These are phyloP conservation scores for Phalaenopsis equestris DNA, from an alignment of 106 monocot species.

Conservation along the genomic window DNA sequence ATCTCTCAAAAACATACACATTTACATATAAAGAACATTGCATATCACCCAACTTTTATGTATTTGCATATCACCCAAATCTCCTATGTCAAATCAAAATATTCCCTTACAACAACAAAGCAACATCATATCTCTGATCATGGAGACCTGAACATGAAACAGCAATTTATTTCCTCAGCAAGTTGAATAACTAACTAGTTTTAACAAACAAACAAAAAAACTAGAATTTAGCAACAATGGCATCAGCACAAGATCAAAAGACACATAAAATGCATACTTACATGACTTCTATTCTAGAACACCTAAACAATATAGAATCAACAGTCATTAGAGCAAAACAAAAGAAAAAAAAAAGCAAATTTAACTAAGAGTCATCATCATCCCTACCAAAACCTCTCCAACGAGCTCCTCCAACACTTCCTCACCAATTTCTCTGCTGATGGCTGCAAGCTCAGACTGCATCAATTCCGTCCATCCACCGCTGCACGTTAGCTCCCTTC, in stretches of 20 bases:
- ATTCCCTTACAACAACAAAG: too few species aligned
- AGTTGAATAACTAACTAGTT: neutral
- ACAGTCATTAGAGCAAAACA: neutral
- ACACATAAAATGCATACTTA: neutral
- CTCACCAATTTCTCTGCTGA: slow-evolving; percentile 28
- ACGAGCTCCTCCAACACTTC: slow-evolving; percentile 46
- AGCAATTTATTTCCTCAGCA: neutral
- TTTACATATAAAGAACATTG: too few species aligned
- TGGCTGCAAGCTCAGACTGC: slow-evolving; percentile 19
- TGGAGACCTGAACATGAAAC: neutral
- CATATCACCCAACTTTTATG: too few species aligned
- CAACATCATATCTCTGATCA: too few species aligned
- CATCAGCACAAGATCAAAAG: neutral
- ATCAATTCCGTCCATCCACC: slow-evolving; percentile 23
- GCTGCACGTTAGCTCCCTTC: slow-evolving; percentile 31
- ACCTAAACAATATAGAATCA: neutral
- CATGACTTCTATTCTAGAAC: slow-evolving; percentile 3
- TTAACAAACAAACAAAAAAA: neutral
- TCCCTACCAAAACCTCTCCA: slow-evolving; percentile 25
- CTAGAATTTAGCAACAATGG: neutral
- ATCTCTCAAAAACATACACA: too few species aligned
- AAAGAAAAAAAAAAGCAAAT: neutral
- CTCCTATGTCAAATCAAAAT: too few species aligned
- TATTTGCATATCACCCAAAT: too few species aligned
- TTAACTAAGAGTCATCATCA: neutral